Evolutionary conservation across 495 filamentous ascomycete genomes (phyloP).

Genomic region (Penicillium manginii): DNA sequence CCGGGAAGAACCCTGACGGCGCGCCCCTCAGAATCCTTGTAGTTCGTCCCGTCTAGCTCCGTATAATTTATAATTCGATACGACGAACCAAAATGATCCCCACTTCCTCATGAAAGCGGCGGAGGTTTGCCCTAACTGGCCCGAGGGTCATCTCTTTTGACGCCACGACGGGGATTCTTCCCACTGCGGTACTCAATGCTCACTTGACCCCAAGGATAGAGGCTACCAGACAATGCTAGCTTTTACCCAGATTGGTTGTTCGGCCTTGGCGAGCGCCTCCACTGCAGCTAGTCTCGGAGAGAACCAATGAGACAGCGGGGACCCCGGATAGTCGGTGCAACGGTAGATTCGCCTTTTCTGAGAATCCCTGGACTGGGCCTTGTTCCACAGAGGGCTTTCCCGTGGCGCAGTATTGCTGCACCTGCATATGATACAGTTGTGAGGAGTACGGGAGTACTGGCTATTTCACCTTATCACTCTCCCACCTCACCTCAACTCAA

Average conservation of each 20-base stretch:
- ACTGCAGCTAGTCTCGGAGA: conserved; percentile 12
- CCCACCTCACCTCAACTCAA: too few species aligned
- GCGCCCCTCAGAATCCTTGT: background rate
- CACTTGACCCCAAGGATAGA: background rate
- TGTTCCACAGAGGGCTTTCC: background rate
- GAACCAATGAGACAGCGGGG: conserved; percentile 1
- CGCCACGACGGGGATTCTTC: conserved; percentile 4
- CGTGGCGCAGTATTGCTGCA: conserved; percentile 4
- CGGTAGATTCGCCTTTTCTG: conserved; percentile 6
- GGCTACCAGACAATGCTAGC: background rate
- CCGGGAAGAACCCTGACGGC: too few species aligned
- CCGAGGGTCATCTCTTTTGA: background rate
- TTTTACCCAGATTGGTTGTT: background rate
- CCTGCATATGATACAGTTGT: conserved; percentile 2
- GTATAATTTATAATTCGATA: too few species aligned
- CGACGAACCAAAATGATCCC: background rate
- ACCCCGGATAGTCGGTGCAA: conserved; percentile 17
- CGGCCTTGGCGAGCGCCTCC: conserved; percentile 20
- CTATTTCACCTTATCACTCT: too few species aligned
- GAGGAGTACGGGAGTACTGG: background rate
- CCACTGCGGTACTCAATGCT: background rate
- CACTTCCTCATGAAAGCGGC: background rate
- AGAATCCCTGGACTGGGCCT: background rate
- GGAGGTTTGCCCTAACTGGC: conserved; percentile 2
- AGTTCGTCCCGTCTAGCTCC: background rate